Conservation (phyloP, 2,329 filamentous ascomycete species). For the Pestalotiopsis sp. region DNA sequence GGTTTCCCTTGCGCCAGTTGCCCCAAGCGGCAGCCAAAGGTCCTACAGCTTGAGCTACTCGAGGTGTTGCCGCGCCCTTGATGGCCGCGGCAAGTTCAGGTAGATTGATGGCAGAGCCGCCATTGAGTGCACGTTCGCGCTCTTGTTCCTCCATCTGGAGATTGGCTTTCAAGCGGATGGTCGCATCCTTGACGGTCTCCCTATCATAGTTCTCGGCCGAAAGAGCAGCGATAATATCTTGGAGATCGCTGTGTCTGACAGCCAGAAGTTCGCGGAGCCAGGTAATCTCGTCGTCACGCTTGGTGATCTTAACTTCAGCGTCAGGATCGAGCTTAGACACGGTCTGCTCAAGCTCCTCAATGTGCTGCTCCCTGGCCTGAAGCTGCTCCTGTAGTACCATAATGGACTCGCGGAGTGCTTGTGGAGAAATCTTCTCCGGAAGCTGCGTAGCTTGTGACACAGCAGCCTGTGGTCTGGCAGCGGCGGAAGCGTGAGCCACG, state of each 20-base stretch:
- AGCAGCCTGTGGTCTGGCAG: conserved; percentile 39
- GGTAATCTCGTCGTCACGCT: conserved; percentile 89
- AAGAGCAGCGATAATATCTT: conserved; percentile 85
- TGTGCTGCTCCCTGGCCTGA: conserved; percentile 87
- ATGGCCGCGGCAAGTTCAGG: conserved; percentile 79
- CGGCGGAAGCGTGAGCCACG: conserved; percentile 48
- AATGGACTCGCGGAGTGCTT: conserved; percentile 93
- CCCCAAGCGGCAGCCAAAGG: conserved; percentile 89
- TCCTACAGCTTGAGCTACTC: conserved; percentile 80
- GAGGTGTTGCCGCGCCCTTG: conserved; percentile 76
- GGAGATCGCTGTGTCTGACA: conserved; percentile 86
- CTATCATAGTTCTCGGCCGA: conserved; percentile 76
- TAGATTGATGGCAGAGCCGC: conserved; percentile 66
- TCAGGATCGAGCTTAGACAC: conserved; percentile 73
- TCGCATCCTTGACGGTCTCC: conserved; percentile 81
- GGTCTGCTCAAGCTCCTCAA: conserved; percentile 82
- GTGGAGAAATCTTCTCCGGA: conserved; percentile 88
- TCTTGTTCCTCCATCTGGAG: conserved; percentile 98
- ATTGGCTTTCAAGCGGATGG: conserved; percentile 90
- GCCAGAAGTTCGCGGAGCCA: conserved; percentile 94
- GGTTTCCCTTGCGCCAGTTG: conserved; percentile 80
- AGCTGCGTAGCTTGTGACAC: conserved; percentile 48
- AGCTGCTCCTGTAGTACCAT: conserved; percentile 95
- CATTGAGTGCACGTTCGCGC: conserved; percentile 80
- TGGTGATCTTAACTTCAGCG: conserved; percentile 79